Conservation (phyloP, 176 grass and related monocot species). For the Musa troglodytarum region DNA sequence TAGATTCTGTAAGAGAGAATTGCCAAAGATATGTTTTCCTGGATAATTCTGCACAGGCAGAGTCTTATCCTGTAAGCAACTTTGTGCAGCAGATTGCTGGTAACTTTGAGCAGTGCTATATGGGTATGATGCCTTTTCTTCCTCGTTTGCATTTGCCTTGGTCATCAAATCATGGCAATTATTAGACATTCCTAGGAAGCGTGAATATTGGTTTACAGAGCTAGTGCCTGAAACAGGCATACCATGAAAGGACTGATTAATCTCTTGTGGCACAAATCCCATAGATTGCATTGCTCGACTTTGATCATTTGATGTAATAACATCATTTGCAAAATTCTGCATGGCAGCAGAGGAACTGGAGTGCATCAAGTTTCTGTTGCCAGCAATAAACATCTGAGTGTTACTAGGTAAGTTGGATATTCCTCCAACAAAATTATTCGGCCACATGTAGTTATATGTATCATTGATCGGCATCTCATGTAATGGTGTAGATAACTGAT, state of each 20-base stretch:
- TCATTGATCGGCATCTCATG: conserved; percentile 67
- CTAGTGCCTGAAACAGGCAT: conserved; percentile 14
- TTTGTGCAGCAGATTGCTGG: conserved; percentile 6
- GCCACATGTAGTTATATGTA: conserved; percentile 44
- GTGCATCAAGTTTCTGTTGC: conserved; percentile 63
- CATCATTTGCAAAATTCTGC: conserved; percentile 62
- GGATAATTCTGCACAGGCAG: conserved; percentile 5
- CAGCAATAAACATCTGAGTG: conserved; percentile 45
- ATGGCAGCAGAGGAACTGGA: conserved; percentile 34
- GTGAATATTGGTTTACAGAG: conserved; percentile 5
- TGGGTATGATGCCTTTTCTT: conserved; percentile 9
- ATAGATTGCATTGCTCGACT: conserved; percentile 28
- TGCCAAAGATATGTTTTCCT: neutral
- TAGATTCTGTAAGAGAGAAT: conserved; percentile 4
- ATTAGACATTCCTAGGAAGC: neutral
- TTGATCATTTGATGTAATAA: conserved; percentile 45
- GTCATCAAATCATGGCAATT: conserved; percentile 14
- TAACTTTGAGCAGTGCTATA: neutral
- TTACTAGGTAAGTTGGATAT: conserved; percentile 40
- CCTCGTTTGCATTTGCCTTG: neutral
- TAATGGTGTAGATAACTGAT: conserved; percentile 44
- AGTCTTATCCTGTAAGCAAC: conserved; percentile 3
- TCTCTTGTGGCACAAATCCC: conserved; percentile 1
- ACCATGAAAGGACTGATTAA: conserved; percentile 15
- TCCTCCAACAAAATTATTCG: conserved; percentile 41